Evolutionary conservation across 2,329 filamentous ascomycete species (phyloP).

Genomic region (Ophioceras dolichostomum): DNA sequence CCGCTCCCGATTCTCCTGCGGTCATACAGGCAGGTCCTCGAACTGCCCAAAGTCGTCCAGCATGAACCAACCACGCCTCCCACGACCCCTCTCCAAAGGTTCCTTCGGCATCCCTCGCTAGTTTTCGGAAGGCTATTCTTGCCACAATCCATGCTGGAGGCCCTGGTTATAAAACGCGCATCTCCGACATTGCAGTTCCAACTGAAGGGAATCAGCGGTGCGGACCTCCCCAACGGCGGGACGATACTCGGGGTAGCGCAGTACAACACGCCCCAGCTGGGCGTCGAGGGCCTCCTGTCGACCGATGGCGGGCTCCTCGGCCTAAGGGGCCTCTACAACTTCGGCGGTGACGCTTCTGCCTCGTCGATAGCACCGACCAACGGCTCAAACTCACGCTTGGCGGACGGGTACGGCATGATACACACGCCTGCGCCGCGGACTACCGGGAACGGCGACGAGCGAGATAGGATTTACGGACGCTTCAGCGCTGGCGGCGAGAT

Average conservation of each 20-base stretch:
- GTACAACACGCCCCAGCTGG: slow-evolving; percentile 79
- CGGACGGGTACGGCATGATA: not conserved
- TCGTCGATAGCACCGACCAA: slow-evolving; percentile 7
- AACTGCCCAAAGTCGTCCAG: slow-evolving; percentile 27
- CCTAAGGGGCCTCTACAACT: slow-evolving; percentile 85
- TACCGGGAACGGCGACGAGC: slow-evolving; percentile 18
- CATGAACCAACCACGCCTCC: slow-evolving; percentile 6
- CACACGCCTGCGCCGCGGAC: too few species aligned
- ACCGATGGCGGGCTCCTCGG: slow-evolving; percentile 87
- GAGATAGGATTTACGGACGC: slow-evolving; percentile 59
- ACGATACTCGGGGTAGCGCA: slow-evolving; percentile 62
- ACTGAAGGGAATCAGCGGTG: slow-evolving; percentile 65
- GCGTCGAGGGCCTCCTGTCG: slow-evolving; percentile 79
- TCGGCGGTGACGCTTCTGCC: slow-evolving; percentile 56
- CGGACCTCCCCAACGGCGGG: slow-evolving; percentile 59
- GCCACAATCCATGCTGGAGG: slow-evolving; percentile 76
- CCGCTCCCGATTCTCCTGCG: slow-evolving; percentile 66
- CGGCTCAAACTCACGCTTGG: slow-evolving; percentile 9
- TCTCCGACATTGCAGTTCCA: slow-evolving; percentile 69
- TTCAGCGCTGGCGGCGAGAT: slow-evolving; percentile 87
- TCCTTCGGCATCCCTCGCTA: slow-evolving; percentile 25
- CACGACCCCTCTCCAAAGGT: slow-evolving; percentile 2
- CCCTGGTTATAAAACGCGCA: slow-evolving; percentile 67
- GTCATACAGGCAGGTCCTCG: slow-evolving; percentile 70
- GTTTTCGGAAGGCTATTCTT: slow-evolving; percentile 72